Conservation (phyloP, 2,329 filamentous ascomycete genomes). For the Peltaster fructicola region DNA sequence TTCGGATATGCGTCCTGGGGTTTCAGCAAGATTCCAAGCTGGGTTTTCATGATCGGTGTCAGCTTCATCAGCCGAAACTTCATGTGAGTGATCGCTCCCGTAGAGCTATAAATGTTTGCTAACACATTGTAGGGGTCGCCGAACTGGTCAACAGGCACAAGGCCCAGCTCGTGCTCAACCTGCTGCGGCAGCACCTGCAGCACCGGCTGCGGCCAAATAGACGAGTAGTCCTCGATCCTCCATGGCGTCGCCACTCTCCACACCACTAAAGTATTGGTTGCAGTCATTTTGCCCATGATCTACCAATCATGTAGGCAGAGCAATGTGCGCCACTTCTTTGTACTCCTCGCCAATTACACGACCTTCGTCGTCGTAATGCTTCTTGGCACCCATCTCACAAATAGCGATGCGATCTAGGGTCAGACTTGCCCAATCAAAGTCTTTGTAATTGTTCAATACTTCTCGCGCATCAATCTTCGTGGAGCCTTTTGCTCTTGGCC, state of each 20-base stretch:
- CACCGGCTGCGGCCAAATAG: slow-evolving; percentile 2
- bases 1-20: slow-evolving; percentile 50
- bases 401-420: slow-evolving; percentile 55
- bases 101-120: slow-evolving; percentile 1
- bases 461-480: slow-evolving; percentile 24
- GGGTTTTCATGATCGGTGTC: slow-evolving; percentile 61
- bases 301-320: slow-evolving; percentile 4
- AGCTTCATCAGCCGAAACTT: slow-evolving; percentile 56
- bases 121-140: slow-evolving; percentile 4
- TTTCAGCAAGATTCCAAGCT: slow-evolving; percentile 43
- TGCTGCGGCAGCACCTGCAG: background rate
- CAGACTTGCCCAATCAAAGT: slow-evolving; percentile 54
- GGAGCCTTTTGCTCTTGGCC: slow-evolving; percentile 18
- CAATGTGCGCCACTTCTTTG: slow-evolving; percentile 25
- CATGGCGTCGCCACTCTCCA: no score
- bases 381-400: slow-evolving; percentile 76
- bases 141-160: slow-evolving; percentile 2
- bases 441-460: slow-evolving; percentile 37
- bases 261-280: no score
- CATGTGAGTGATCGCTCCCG: slow-evolving; percentile 41
- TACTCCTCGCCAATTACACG: slow-evolving; percentile 36
- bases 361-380: slow-evolving; percentile 32
- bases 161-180: no score
- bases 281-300: no score
- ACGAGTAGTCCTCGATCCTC: no score